Evolutionary conservation across 2,329 filamentous ascomycete genomes (phyloP), one percentile per base, ranked within the genome.

Genomic region (Colletotrichum cuscutae): DNA sequence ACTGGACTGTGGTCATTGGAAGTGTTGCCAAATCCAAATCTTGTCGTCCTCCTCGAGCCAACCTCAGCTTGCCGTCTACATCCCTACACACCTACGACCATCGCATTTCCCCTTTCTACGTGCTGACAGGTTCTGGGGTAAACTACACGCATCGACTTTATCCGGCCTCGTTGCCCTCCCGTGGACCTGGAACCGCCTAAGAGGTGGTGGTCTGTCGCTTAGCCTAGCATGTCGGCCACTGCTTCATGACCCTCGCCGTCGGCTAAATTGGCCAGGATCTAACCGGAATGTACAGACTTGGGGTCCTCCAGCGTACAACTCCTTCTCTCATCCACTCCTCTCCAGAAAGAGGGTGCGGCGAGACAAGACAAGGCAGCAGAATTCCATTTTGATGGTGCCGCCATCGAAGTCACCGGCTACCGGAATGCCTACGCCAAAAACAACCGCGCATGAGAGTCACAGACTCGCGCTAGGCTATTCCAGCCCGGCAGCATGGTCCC

Each of bases 91-190:
- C 4, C 35, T 24, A 30, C 19, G 30, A 4, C 15, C 28, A 53
- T 46, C 42, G 69, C 52, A 57, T 37, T 42, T n/a, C 65, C 65
- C 69, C 64, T 56, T 54, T 49, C 15, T 28, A 30, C 24, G 22
- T 28, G 15, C 32, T 68, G 46, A n/a, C 26, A 30, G 6, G 24
- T n/a, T 13, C 28, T 15, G 24, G 42, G 46, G 46, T 32, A 35
- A 53, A 24, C 26, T 42, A 35, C 70, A 60, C 30, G 56, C 26
- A 26, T 71, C 7, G 46, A 73, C 13, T 70, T 73, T 53, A 73
- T 2, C 71, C 71, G 71, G 71, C 56, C 15, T 8, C 6, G 5
- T 9, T 32, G 32, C 54, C 56, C 26, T 70, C 30, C 71, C 71
- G 37, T 35, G 68, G 60, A 56, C 57, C 46, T 57, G 71, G 71